Percentiles rank a stretch among this genome's conserved stretches.
Conservation (phyloP, 2,329 filamentous ascomycete genomes). For the Podosphaera leucotricha region DNA sequence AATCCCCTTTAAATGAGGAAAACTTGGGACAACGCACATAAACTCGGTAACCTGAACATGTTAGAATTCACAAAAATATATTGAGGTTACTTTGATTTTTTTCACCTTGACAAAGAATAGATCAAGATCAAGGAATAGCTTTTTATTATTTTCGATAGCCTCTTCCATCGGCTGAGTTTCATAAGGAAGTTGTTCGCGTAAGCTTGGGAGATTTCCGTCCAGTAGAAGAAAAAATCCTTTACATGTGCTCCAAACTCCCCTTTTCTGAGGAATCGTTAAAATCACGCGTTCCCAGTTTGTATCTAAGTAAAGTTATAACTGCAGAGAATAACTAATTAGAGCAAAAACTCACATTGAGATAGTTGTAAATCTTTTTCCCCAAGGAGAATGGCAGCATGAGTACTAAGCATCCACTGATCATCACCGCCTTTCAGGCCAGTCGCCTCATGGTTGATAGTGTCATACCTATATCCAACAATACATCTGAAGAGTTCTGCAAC, state of each 20-base stretch:
- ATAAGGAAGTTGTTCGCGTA: constrained; percentile 28
- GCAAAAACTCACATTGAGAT: constrained; percentile 27
- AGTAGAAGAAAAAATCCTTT: constrained; percentile 31
- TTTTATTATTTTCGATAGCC: constrained; percentile 7
- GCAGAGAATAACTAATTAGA: constrained; percentile 1
- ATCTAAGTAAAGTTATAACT: constrained; percentile 19
- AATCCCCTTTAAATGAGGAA: constrained; percentile 32
- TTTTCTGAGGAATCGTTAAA: constrained; percentile 29
- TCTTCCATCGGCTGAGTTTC: constrained; percentile 5
- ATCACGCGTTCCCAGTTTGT: constrained; percentile 33
- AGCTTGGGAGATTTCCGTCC: constrained; percentile 24
- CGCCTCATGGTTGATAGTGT: constrained; percentile 31
- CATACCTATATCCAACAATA: constrained; percentile 37
- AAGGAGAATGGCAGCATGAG: constrained; percentile 36
- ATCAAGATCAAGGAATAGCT: constrained; percentile 26
- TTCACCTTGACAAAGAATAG: constrained; percentile 44
- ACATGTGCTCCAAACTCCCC: constrained; percentile 34
- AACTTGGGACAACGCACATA: constrained; percentile 31
- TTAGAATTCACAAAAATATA: constrained; percentile 4
- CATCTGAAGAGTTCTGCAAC: constrained; percentile 30
- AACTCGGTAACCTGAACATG: constrained; percentile 31
- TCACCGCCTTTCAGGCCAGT: constrained; percentile 31
- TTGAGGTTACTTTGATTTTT: constrained; percentile 4
- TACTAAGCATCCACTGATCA: constrained; percentile 43
- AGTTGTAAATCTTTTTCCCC: constrained; percentile 39